Evolutionary conservation across 345 rosid species (phyloP), one percentile per base, ranked within the genome.

Genomic region (Crucihimalaya himalaica): DNA sequence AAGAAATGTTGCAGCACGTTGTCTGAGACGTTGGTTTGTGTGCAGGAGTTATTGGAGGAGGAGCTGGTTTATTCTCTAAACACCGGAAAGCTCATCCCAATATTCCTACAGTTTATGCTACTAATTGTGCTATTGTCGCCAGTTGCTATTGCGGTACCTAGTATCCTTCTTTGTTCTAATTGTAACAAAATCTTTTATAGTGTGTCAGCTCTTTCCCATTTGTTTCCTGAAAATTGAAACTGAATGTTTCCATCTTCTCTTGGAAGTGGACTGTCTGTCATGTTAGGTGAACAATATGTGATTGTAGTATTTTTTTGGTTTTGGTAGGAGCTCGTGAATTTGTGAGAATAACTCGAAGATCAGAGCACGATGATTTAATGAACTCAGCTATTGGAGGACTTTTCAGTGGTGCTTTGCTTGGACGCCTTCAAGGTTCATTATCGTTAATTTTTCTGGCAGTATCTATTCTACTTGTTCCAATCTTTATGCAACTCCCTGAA

Each of bases 331-430:
- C 92, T 54, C 89, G 96, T 37, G 98, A 89, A 71, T 89, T 82
- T 79, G 96, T 89, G 62, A 84, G 87, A 75, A 83, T 78, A 50
- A 81, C 81, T 67, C 86, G 93, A 45, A 86, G 83, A 83, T 76
- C 94, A 53, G 92, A 83, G 19, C 81, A 84, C 6, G 92, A 81
- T 75, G 96, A 89, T 86, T 70, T 86, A 37, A 34, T 87, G 48
- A 91, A 93, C 80, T 89, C 96, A 69, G 85, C 83, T 25, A 60
- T 91, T 75, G 96, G 90, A 15, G 97, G 98, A 34, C 84, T 90
- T 68, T 86, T 89, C 23, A 80, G 84, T 54, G 97, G 98, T 71
- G 92, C 96, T 75, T 62, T 93, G 66, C 88, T 91, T 51, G 98
- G 98, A 55, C 81, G 92, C 50, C 88, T 90, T 77, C 97, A 89